Conservation (phyloP, 2,329 filamentous ascomycete species). For the Aquanectria penicillioides region DNA sequence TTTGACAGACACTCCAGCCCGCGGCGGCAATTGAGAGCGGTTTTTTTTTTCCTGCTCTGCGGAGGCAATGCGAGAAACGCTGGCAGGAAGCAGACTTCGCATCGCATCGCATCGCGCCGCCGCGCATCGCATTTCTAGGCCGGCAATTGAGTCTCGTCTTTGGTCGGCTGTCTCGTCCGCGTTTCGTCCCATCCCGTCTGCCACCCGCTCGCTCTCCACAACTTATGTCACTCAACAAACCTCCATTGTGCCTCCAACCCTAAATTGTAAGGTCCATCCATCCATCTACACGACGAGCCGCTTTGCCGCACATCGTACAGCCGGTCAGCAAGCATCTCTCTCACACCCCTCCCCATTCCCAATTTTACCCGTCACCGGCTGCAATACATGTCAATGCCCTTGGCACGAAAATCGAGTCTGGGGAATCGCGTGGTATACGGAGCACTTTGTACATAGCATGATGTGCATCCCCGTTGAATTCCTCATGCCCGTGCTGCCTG, state of each 20-base stretch:
- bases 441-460: constrained; percentile 1
- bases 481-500: constrained; percentile 2
- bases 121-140: not conserved
- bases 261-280: not conserved
- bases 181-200: not conserved
- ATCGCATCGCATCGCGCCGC: constrained; percentile 3
- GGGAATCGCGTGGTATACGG: constrained; percentile 21
- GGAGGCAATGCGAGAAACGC: constrained; percentile 13
- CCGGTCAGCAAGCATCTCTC: constrained; percentile 9
- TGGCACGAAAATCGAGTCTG: constrained; percentile 19
- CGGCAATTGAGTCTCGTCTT: constrained; percentile 6
- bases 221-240: constrained; percentile 10
- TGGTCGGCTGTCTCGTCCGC: not conserved
- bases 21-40: not conserved
- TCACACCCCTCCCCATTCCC: constrained; percentile 5
- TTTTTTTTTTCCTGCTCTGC: not conserved
- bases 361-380: constrained; percentile 20
- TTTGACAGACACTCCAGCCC: not conserved
- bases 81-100: not conserved
- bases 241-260: not conserved
- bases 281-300: constrained; percentile 3
- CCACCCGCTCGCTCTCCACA: constrained; percentile 7
- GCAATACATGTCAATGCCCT: constrained; percentile 15
- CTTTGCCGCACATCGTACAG: constrained; percentile 4
- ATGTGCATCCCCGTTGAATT: constrained; percentile 6